phyloP scores from a whole-genome alignment of 495 filamentous ascomycete genomes.

The Xylaria telfairii region DNA sequence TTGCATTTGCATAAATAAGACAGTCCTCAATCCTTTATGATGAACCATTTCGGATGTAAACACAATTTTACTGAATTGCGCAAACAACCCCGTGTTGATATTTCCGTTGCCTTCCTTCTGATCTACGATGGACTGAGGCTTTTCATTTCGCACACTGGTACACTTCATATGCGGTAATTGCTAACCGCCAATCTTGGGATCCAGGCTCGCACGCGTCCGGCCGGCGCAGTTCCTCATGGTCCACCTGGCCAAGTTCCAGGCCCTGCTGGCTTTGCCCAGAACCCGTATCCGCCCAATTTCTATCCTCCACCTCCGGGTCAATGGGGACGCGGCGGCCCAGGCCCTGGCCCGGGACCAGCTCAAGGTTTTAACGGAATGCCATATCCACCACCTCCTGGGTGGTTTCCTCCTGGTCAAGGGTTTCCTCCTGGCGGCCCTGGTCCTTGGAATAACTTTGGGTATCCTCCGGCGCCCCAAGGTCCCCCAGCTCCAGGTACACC shows the following conservation, averaged over 20 bases:
- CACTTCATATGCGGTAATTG: constrained; percentile 18
- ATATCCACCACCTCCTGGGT: constrained; percentile 70
- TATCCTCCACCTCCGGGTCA: constrained; percentile 59
- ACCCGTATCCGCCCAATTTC: constrained; percentile 51
- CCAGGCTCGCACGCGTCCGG: constrained; percentile 50
- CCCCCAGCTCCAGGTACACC: constrained; percentile 42
- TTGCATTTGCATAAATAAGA: neutral
- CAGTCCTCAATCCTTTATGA: constrained; percentile 58
- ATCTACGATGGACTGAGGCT: constrained; percentile 43
- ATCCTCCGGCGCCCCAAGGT: constrained; percentile 52
- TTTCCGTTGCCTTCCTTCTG: constrained; percentile 99
- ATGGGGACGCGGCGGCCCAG: constrained; percentile 63
- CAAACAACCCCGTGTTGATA: constrained; percentile 87
- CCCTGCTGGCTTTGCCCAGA: constrained; percentile 62
- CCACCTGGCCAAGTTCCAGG: constrained; percentile 46
- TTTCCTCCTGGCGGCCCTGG: constrained; percentile 70
- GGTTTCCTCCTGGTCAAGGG: constrained; percentile 83
- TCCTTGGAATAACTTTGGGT: constrained; percentile 59
- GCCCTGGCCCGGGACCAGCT: constrained; percentile 42
- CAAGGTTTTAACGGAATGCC: constrained; percentile 53
- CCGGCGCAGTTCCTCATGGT: constrained; percentile 39
- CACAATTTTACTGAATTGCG: constrained; percentile 77
- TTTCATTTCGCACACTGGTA: constrained; percentile 32
- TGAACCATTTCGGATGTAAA: constrained; percentile 90
- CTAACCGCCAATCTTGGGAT: neutral